Evolutionary conservation across 2,329 filamentous ascomycete species (phyloP).

Genomic region (Apiospora hydei): DNA sequence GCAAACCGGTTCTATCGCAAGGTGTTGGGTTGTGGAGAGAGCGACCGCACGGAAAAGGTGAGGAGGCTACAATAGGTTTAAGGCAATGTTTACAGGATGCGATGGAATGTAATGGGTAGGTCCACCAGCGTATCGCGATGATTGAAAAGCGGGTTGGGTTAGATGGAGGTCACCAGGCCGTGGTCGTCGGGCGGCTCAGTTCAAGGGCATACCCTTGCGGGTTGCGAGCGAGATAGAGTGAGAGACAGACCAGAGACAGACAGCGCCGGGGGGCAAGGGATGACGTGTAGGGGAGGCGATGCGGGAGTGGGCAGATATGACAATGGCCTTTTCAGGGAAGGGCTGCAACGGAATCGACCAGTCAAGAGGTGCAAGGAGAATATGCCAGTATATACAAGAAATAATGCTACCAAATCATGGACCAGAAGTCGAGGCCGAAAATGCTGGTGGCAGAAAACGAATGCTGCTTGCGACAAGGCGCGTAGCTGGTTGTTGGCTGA

Average conservation of each 20-base stretch:
- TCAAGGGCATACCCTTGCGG: conserved; percentile 18
- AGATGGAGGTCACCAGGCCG: conserved; percentile 1
- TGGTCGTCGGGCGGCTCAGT: not conserved
- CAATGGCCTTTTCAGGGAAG: not conserved
- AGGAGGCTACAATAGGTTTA: conserved; percentile 6
- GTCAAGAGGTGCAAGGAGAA: not conserved
- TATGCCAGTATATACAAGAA: conserved; percentile 17
- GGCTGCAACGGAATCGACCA: not conserved
- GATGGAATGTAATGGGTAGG: conserved; percentile 10
- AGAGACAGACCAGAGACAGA: not conserved
- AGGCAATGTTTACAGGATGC: not conserved
- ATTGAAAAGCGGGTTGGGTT: conserved; percentile 11
- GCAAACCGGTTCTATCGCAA: not conserved
- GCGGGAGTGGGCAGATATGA: not conserved
- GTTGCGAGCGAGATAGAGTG: not conserved
- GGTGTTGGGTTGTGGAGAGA: not conserved
- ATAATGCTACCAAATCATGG: not conserved
- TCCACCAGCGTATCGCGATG: conserved; percentile 16
- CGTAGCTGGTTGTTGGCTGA: conserved; percentile 1
- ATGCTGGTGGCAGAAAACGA: conserved; percentile 9
- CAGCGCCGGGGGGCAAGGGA: conserved; percentile 21
- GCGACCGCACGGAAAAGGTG: not conserved
- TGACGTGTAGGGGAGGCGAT: conserved; percentile 21
- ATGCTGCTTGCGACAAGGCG: conserved; percentile 3
- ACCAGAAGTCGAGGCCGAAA: not conserved